Percentiles rank a stretch among this genome's conserved stretches.
Conservation (phyloP, 768 basidiomycete species). For the Suillus hirtellus region DNA sequence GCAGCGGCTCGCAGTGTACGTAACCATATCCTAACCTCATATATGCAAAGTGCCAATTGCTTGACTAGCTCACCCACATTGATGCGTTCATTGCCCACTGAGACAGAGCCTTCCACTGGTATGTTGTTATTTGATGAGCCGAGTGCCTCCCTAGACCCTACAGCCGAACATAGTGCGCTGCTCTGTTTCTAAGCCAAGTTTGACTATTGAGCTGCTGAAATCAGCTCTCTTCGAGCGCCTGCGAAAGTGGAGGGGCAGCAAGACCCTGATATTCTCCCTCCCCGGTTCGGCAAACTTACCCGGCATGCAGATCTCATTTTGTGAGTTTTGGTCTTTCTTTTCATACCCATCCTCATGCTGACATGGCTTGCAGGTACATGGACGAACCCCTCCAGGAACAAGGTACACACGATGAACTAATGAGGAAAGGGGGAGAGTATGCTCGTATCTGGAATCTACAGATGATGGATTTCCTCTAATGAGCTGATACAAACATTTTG, state of each 20-base stretch:
- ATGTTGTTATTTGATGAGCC: slow-evolving; percentile 75
- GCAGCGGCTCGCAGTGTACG: slow-evolving; percentile 70
- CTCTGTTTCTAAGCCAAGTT: not conserved
- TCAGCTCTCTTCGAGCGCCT: slow-evolving; percentile 70
- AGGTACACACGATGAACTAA: slow-evolving; percentile 63
- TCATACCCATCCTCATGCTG: not conserved
- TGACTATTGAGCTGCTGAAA: not conserved
- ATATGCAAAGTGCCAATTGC: not conserved
- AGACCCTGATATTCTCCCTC: slow-evolving; percentile 83
- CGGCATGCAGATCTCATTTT: slow-evolving; percentile 70
- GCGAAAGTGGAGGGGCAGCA: slow-evolving; percentile 65
- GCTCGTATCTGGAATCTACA: slow-evolving; percentile 74
- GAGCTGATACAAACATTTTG: too few relatives aligned
- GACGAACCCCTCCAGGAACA: slow-evolving; percentile 62
- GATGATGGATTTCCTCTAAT: slow-evolving; percentile 33
- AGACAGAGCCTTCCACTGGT: slow-evolving; percentile 46
- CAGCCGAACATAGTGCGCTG: slow-evolving; percentile 63
- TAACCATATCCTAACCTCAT: not conserved
- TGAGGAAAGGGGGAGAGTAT: slow-evolving; percentile 62
- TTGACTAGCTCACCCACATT: slow-evolving; percentile 58
- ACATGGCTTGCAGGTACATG: slow-evolving; percentile 55
- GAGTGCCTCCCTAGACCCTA: slow-evolving; percentile 71
- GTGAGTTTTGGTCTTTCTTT: slow-evolving; percentile 33
- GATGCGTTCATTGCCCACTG: slow-evolving; percentile 59
- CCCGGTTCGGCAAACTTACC: slow-evolving; percentile 61